Percentiles rank a stretch among this genome's conserved stretches.
Conservation (phyloP, 2,329 filamentous ascomycete genomes). For the Xylariaceae sp. region DNA sequence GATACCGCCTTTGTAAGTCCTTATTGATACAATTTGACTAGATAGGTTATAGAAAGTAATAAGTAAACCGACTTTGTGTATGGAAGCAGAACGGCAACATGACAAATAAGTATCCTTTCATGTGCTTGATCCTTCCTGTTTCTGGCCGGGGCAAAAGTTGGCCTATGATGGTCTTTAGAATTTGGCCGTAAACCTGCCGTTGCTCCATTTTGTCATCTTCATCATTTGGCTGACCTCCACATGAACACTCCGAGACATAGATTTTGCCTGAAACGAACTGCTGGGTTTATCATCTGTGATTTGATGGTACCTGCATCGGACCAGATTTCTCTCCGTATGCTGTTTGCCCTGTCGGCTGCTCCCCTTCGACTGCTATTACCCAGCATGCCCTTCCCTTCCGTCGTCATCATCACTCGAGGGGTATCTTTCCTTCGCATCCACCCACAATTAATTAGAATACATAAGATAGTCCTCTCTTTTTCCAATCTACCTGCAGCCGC, state of each 20-base stretch:
- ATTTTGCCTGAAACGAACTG: conserved; percentile 30
- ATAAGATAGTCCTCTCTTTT: conserved; percentile 22
- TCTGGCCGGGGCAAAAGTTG: conserved; percentile 19
- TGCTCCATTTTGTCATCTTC: conserved; percentile 2
- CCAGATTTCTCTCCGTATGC: conserved; percentile 17
- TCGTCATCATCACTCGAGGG: conserved; percentile 28
- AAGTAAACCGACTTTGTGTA: conserved; percentile 10
- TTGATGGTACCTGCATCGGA: conserved; percentile 28
- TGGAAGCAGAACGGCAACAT: conserved; percentile 17
- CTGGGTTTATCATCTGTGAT: conserved; percentile 23
- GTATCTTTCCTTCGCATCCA: conserved; percentile 36
- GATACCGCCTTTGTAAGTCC: conserved; percentile 7
- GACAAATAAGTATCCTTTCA: conserved; percentile 22
- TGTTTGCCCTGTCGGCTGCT: conserved; percentile 11
- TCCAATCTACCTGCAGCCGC: conserved; percentile 33
- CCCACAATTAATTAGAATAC: conserved; percentile 23
- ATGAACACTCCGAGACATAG: conserved; percentile 14
- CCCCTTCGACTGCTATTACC: conserved; percentile 21
- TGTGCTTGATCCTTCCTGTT: conserved; percentile 20
- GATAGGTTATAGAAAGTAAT: conserved; percentile 15
- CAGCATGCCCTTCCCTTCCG: conserved; percentile 19
- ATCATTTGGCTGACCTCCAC: conserved; percentile 15
- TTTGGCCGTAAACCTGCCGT: conserved; percentile 15
- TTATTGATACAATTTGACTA: conserved; percentile 15
- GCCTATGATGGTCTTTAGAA: conserved; percentile 11